Conservation (phyloP, 768 basidiomycete species). For the Suillus fuscotomentosus region DNA sequence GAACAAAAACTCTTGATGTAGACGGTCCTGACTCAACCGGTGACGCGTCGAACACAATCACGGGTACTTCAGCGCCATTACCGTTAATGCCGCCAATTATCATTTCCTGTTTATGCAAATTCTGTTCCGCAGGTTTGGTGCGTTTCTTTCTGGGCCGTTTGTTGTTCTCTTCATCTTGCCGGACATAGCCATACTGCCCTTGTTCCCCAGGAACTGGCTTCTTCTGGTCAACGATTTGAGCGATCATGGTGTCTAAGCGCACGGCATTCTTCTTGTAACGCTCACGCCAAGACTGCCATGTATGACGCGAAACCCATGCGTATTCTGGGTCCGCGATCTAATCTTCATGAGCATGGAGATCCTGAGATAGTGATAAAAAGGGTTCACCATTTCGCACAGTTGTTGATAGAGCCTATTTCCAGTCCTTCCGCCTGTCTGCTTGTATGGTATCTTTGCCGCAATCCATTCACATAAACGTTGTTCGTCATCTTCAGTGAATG, state of each 20-base stretch:
- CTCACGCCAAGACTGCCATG: slow-evolving; percentile 90
- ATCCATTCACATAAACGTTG: slow-evolving; percentile 75
- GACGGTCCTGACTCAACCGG: slow-evolving; percentile 28
- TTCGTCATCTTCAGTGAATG: slow-evolving; percentile 78
- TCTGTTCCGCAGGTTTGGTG: slow-evolving; percentile 29
- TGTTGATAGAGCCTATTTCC: slow-evolving; percentile 85
- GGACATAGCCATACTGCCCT: slow-evolving; percentile 81
- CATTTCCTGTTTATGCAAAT: slow-evolving; percentile 20
- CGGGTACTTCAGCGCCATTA: slow-evolving; percentile 14
- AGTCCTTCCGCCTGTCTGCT: slow-evolving; percentile 77
- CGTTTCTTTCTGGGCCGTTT: slow-evolving; percentile 56
- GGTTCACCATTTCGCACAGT: slow-evolving; percentile 64
- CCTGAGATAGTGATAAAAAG: neutral
- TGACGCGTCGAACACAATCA: slow-evolving; percentile 24
- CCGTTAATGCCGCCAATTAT: slow-evolving; percentile 11
- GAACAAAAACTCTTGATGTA: slow-evolving; percentile 20
- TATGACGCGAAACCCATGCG: slow-evolving; percentile 78
- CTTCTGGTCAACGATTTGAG: slow-evolving; percentile 65
- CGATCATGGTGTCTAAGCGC: slow-evolving; percentile 64
- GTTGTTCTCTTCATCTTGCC: slow-evolving; percentile 67
- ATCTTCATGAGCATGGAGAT: slow-evolving; percentile 2
- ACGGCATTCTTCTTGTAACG: slow-evolving; percentile 81
- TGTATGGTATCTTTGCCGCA: slow-evolving; percentile 79
- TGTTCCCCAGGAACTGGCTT: slow-evolving; percentile 71
- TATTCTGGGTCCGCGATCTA: slow-evolving; percentile 70